These are phyloP conservation scores for Apiotrichum montevideense DNA, from an alignment of 1,284 basidiomycete species.

Conservation along the genomic window DNA sequence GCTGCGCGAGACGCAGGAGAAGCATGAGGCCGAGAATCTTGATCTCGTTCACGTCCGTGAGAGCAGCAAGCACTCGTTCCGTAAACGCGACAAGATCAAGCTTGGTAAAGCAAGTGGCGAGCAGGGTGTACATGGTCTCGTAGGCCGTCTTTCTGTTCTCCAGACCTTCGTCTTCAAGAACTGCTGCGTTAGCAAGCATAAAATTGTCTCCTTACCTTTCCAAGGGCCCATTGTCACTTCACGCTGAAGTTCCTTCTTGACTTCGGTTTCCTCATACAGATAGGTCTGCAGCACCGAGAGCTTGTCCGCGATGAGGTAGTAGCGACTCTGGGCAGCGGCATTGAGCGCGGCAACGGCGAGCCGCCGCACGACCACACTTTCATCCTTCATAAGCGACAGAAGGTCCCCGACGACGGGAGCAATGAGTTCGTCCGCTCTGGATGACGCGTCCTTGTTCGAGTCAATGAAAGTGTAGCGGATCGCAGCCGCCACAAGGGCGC, in stretches of 20 bases:
- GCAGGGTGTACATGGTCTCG: slow-evolving; percentile 91
- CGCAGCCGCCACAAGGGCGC: slow-evolving; percentile 87
- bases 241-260: slow-evolving; percentile 76
- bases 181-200: slow-evolving; percentile 16
- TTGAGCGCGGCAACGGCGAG: slow-evolving; percentile 83
- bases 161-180: slow-evolving; percentile 44
- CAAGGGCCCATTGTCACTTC: slow-evolving; percentile 98
- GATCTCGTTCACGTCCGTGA: slow-evolving; percentile 90
- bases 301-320: slow-evolving; percentile 81
- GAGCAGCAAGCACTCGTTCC: slow-evolving; percentile 69
- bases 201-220: slow-evolving; percentile 55
- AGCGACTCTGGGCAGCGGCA: slow-evolving; percentile 89
- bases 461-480: slow-evolving; percentile 95
- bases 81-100: slow-evolving; percentile 83
- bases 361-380: slow-evolving; percentile 78
- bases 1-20: slow-evolving; percentile 79
- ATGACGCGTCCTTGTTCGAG: slow-evolving; percentile 67
- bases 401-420: slow-evolving; percentile 83
- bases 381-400: slow-evolving; percentile 75
- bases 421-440: slow-evolving; percentile 81
- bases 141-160: slow-evolving; percentile 77
- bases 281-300: slow-evolving; percentile 68
- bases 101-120: slow-evolving; percentile 81
- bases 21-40: slow-evolving; percentile 96
- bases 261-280: slow-evolving; percentile 75